phyloP scores from a whole-genome alignment of 2,329 filamentous ascomycete genomes.

The Didymellaceae sp. region DNA sequence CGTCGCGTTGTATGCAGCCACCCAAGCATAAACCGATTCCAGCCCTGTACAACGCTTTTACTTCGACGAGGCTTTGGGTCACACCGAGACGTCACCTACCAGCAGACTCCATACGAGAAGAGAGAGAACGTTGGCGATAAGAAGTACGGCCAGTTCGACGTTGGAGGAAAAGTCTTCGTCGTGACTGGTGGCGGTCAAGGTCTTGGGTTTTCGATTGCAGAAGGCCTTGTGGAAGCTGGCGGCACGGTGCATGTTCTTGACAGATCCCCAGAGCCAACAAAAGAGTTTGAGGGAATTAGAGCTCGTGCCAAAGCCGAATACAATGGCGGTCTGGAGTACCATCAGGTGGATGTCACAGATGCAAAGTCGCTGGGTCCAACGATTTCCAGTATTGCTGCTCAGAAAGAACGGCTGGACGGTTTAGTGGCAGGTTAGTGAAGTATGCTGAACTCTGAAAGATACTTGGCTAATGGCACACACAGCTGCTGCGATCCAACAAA shows the following conservation, averaged over 20 bases:
- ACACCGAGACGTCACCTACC: conserved; percentile 17
- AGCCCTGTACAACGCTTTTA: conserved; percentile 2
- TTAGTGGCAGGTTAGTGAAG: conserved; percentile 63
- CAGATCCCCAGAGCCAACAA: conserved; percentile 60
- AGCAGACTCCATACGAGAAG: conserved; percentile 28
- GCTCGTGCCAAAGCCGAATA: conserved; percentile 66
- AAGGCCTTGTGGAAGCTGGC: conserved; percentile 76
- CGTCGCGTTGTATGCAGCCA: neutral
- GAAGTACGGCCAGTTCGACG: conserved; percentile 36
- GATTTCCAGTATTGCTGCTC: conserved; percentile 70
- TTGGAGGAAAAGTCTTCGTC: conserved; percentile 47
- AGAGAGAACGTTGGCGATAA: conserved; percentile 25
- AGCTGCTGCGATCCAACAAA: conserved; percentile 78
- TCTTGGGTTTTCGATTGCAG: conserved; percentile 72
- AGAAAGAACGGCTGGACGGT: conserved; percentile 76
- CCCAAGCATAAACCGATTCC: conserved; percentile 5
- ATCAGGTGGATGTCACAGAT: conserved; percentile 79
- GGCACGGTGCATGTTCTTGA: conserved; percentile 74
- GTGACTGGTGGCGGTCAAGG: conserved; percentile 71
- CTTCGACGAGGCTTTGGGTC: conserved; percentile 19
- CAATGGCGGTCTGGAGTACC: conserved; percentile 71
- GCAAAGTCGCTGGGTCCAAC: conserved; percentile 68
- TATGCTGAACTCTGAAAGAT: neutral
- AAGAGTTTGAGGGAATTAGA: conserved; percentile 68
- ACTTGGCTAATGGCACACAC: neutral